Evolutionary conservation across 176 grass and related monocot genomes (phyloP).

Genomic region (Oryza glumipatula): DNA sequence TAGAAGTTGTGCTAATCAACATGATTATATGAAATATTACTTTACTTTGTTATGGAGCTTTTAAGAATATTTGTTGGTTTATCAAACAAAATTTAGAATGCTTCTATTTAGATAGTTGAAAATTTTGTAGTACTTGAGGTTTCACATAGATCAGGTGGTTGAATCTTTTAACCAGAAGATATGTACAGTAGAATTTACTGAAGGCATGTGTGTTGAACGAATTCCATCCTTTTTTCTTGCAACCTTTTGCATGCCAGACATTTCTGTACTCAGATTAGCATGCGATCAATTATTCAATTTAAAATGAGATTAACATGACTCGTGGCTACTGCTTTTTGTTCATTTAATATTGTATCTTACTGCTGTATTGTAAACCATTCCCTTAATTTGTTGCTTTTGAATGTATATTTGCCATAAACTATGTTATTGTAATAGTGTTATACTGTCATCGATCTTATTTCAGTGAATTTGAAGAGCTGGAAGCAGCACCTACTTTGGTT

Average conservation of each 20-base stretch:
- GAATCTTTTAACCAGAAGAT: slow-evolving; percentile 1
- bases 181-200: background rate
- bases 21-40: background rate
- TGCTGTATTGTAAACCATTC: background rate
- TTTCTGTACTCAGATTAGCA: background rate
- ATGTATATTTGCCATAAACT: background rate
- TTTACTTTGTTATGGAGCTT: background rate
- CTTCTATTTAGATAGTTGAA: background rate
- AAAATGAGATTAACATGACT: background rate
- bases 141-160: background rate
- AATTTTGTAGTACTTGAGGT: background rate
- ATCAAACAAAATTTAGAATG: too few relatives aligned
- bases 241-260: background rate
- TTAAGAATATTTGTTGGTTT: too few relatives aligned
- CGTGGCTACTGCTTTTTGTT: background rate
- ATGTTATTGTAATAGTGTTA: background rate
- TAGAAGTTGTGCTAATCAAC: background rate
- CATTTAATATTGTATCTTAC: slow-evolving; percentile 16
- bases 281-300: background rate
- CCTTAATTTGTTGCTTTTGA: background rate
- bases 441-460: slow-evolving; percentile 10
- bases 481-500: slow-evolving; percentile 52
- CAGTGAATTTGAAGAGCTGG: slow-evolving; percentile 73
- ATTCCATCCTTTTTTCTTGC: background rate
- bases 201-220: background rate